A percentile compares a stretch with the other conserved stretches of the same genome.
Conservation (phyloP, 768 basidiomycete species). For the Amanita muscaria region DNA sequence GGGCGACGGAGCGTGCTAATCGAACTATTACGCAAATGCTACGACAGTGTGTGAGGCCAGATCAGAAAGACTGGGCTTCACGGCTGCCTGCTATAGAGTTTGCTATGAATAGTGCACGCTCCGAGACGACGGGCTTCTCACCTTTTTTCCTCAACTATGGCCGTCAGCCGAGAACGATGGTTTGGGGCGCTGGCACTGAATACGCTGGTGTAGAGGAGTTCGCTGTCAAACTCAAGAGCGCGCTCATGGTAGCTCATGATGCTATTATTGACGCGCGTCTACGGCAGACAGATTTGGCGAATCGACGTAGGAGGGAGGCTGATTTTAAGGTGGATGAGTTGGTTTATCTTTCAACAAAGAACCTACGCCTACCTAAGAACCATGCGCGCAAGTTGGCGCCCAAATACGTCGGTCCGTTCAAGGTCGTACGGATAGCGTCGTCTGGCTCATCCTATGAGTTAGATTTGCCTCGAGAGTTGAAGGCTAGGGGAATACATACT, state of each 20-base stretch:
- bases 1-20: slow-evolving; percentile 28
- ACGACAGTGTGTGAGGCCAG: slow-evolving; percentile 15
- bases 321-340: too few relatives aligned
- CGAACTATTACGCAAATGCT: slow-evolving; percentile 24
- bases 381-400: too few relatives aligned
- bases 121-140: slow-evolving; percentile 15
- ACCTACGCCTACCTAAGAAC: too few relatives aligned
- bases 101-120: slow-evolving; percentile 2
- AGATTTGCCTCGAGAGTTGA: too few relatives aligned
- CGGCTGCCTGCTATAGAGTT: slow-evolving; percentile 21
- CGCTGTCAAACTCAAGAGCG: slow-evolving; percentile 13
- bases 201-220: slow-evolving; percentile 8
- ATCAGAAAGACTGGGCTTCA: slow-evolving; percentile 25
- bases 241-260: slow-evolving; percentile 25
- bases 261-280: slow-evolving; percentile 23
- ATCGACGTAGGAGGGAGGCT: too few relatives aligned
- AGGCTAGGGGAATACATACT: too few relatives aligned
- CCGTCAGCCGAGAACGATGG: slow-evolving; percentile 14
- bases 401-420: too few relatives aligned
- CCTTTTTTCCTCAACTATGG: slow-evolving; percentile 21
- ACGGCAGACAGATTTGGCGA: slow-evolving; percentile 20
- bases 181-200: slow-evolving; percentile 9
- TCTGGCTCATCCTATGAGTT: too few relatives aligned
- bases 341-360: too few relatives aligned
- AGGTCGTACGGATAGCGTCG: too few relatives aligned